Conservation (phyloP, 805 yeast species). For the Pichia rugopelliculosa region DNA sequence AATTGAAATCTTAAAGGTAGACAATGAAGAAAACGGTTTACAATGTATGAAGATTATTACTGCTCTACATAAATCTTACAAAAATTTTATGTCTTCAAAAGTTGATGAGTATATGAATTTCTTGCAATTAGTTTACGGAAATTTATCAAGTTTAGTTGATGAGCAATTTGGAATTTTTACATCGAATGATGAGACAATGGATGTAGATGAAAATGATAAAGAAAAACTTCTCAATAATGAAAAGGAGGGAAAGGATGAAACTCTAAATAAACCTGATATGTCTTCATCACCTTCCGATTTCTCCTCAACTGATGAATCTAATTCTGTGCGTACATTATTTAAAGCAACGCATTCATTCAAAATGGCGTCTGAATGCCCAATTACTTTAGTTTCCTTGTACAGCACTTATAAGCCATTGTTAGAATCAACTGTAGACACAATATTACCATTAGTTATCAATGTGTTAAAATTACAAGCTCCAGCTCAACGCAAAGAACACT, state of each 20-base stretch:
- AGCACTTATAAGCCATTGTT: conserved; percentile 79
- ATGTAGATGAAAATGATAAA: conserved; percentile 2
- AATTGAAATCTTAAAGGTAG: conserved; percentile 54
- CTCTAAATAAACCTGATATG: background rate
- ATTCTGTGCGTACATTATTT: conserved; percentile 42
- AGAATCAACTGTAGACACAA: conserved; percentile 59
- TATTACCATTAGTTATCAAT: conserved; percentile 75
- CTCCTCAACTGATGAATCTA: conserved; percentile 34
- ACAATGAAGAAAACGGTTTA: conserved; percentile 94
- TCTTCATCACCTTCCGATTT: conserved; percentile 18
- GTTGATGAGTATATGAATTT: conserved; percentile 75
- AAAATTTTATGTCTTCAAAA: conserved; percentile 53
- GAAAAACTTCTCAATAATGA: conserved; percentile 1
- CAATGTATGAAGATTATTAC: conserved; percentile 84
- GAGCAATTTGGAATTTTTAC: conserved; percentile 48
- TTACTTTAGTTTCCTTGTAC: conserved; percentile 87
- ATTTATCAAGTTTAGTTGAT: conserved; percentile 67
- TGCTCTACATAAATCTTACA: conserved; percentile 78
- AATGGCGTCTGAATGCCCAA: conserved; percentile 92
- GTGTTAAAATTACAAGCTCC: conserved; percentile 73
- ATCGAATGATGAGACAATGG: background rate
- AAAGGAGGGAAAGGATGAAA: background rate
- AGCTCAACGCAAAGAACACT: conserved; percentile 65
- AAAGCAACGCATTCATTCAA: conserved; percentile 79
- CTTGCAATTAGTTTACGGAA: conserved; percentile 68